These are phyloP conservation scores for Chaetomium fimeti DNA, from an alignment of 495 filamentous ascomycete genomes.

Conservation along the genomic window DNA sequence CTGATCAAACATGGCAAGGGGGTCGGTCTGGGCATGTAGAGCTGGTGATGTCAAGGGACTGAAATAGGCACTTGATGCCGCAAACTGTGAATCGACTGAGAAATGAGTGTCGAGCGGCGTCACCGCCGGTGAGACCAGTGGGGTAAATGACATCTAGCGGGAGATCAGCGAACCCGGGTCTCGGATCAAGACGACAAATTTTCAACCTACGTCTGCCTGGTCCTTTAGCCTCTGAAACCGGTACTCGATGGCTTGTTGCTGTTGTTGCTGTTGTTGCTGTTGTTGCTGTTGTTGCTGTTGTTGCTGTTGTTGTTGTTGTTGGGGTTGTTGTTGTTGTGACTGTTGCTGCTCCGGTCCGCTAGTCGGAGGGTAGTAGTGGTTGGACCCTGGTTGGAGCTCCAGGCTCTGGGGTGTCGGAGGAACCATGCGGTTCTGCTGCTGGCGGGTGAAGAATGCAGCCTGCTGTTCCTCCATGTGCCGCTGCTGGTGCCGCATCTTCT, in stretches of 20 bases:
- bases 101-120: slow-evolving; percentile 87
- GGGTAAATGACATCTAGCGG: slow-evolving; percentile 80
- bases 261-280: slow-evolving; percentile 55
- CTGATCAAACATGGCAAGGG: slow-evolving; percentile 45
- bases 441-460: slow-evolving; percentile 51
- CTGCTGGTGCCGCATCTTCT: slow-evolving; percentile 52
- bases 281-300: too few relatives aligned
- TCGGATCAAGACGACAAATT: slow-evolving; percentile 11
- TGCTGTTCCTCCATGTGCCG: slow-evolving; percentile 58
- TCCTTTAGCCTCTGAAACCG: slow-evolving; percentile 67
- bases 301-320: slow-evolving; percentile 52
- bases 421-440: slow-evolving; percentile 64
- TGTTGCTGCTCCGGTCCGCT: slow-evolving; percentile 53
- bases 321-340: slow-evolving; percentile 40
- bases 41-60: slow-evolving; percentile 92
- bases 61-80: slow-evolving; percentile 84
- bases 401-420: slow-evolving; percentile 93
- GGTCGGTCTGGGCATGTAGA: slow-evolving; percentile 71
- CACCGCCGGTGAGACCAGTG: slow-evolving; percentile 90
- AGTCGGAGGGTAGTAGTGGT: slow-evolving; percentile 49
- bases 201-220: slow-evolving; percentile 70
- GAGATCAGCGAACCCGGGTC: slow-evolving; percentile 32
- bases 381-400: slow-evolving; percentile 70
- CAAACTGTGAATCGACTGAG: slow-evolving; percentile 71
- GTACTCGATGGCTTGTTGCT: slow-evolving; percentile 65